phyloP scores from a whole-genome alignment of 352 stramenopile species.

The Blastocystis sp. region DNA sequence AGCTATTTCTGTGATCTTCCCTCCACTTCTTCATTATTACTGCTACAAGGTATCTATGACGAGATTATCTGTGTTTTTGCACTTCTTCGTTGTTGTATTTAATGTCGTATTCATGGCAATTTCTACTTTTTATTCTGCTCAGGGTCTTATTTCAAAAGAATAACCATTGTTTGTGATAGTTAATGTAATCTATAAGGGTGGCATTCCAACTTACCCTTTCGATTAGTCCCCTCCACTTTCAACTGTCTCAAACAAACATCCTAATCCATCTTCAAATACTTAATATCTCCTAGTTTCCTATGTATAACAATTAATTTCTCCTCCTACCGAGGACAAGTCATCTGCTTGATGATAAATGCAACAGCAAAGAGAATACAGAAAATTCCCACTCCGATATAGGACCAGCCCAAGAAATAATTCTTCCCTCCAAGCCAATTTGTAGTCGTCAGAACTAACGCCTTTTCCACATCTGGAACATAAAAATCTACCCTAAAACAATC shows the following conservation, averaged over 20 bases:
- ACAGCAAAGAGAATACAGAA: conserved; percentile 88
- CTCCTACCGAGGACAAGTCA: conserved; percentile 84
- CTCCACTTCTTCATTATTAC: conserved; percentile 1
- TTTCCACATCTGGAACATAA: conserved; percentile 71
- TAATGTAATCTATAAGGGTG: too few relatives aligned
- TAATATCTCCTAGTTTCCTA: conserved; percentile 55
- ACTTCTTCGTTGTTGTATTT: background rate
- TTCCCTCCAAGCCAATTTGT: conserved; percentile 91
- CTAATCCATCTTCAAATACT: conserved; percentile 59
- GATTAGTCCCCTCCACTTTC: background rate
- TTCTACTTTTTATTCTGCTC: conserved; percentile 33
- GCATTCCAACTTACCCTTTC: too few relatives aligned
- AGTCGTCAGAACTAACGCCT: conserved; percentile 91
- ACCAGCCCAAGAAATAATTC: conserved; percentile 90
- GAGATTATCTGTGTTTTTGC: background rate
- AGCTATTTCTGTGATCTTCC: conserved; percentile 17
- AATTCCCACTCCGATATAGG: conserved; percentile 89
- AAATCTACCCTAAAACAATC: conserved; percentile 12
- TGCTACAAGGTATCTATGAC: conserved; percentile 34
- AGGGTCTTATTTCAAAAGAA: background rate
- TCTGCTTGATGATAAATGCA: conserved; percentile 92
- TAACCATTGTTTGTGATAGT: conserved; percentile 8
- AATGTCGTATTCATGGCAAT: conserved; percentile 49
- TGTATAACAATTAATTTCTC: background rate
- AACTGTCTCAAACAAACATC: conserved; percentile 32